Evolutionary conservation across 495 filamentous ascomycete species (phyloP), one percentile per base, ranked within the genome.

Genomic region (Penicillium cosmopolitanum): DNA sequence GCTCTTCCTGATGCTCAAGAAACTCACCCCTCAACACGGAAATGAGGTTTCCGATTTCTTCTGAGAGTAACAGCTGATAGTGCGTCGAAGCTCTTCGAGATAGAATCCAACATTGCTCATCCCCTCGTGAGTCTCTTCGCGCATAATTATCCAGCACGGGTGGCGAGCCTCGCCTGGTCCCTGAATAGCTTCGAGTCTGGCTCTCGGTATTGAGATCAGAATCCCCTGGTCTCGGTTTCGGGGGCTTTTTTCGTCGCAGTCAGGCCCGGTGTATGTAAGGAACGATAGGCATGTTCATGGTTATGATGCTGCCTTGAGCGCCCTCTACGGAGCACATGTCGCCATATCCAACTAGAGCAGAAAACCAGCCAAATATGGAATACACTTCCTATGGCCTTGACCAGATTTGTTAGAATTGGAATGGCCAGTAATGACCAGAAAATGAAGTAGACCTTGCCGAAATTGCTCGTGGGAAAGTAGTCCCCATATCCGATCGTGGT

Each of bases 391-490:
- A 62, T 57, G 6, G 12, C 47, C 10, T 46, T 48, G 35, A 62
- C 55, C 15, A 62, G 50, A 43, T 51, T 62, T 19, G 59, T 57
- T 11, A 62, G 10, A 25, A 58, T 57, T 3, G 59, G 59, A 38
- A 62, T 25, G 28, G 59, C 59, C 3, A 62, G 47, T 18, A 62
- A 21, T 10, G 59, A 62, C 65, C 65, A 67, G 31, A 67, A 62
- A 31, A 67, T 35, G 73, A 93, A 94, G 68, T 93, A 92, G 0
- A 87, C 76, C 63, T 86, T 89, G 2, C 87, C 89, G 5, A 84
- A 78, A 60, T 89, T 90, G 21, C 84, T 89, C 8, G 82, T 74
- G 1, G 86, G 88, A 16, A 80, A 81, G 43, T 51, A 51, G 28
- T 57, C 55, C 4, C 55, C 47, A 19, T 57, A 57, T 5, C 55